phyloP scores from a whole-genome alignment of 441 rosid genomes.

The Populus hybrid region DNA sequence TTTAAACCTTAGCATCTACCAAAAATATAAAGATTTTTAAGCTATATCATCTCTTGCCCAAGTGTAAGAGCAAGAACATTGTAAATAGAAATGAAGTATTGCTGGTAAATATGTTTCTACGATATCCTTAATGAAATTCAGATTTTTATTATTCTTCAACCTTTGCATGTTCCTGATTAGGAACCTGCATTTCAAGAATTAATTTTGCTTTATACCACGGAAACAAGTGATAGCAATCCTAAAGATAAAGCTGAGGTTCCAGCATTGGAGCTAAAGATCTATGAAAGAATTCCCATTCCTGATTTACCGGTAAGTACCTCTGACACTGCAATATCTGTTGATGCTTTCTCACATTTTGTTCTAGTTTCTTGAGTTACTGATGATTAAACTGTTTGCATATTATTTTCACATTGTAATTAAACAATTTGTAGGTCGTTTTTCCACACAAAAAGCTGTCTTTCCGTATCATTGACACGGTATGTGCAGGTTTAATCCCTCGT shows the following conservation, averaged over 20 bases:
- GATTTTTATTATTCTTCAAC: slow-evolving; percentile 18
- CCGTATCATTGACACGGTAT: slow-evolving; percentile 95
- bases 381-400: slow-evolving; percentile 14
- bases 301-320: slow-evolving; percentile 76
- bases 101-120: slow-evolving; percentile 9
- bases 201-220: slow-evolving; percentile 74
- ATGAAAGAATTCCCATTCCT: slow-evolving; percentile 87
- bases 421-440: slow-evolving; percentile 67
- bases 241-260: slow-evolving; percentile 50
- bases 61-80: neutral
- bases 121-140: slow-evolving; percentile 8
- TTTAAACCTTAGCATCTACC: neutral
- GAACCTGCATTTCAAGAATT: slow-evolving; percentile 95
- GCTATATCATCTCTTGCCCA: neutral
- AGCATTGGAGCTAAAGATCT: slow-evolving; percentile 77
- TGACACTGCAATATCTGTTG: slow-evolving; percentile 32
- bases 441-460: slow-evolving; percentile 97
- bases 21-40: neutral
- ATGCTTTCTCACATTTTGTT: slow-evolving; percentile 27
- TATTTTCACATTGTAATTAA: slow-evolving; percentile 24
- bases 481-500: slow-evolving; percentile 19
- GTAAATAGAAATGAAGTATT: neutral
- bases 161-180: slow-evolving; percentile 41
- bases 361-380: neutral
- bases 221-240: slow-evolving; percentile 42